phyloP scores from a whole-genome alignment of 176 grass and related monocot species.

The Oryza brachyantha region DNA sequence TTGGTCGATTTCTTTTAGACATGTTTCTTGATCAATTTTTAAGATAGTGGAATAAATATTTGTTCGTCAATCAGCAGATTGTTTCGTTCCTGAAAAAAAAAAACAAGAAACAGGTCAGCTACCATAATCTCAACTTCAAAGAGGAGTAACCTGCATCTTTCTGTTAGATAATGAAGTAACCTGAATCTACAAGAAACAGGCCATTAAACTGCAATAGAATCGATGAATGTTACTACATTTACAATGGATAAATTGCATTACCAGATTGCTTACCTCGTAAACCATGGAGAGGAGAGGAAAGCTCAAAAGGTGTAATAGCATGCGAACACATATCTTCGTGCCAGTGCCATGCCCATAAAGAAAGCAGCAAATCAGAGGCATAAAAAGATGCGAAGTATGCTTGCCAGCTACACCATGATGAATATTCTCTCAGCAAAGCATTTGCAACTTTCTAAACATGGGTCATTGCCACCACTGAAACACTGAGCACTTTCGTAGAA shows the following conservation, averaged over 20 bases:
- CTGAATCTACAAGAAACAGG: neutral
- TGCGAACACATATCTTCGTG: neutral
- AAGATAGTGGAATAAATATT: neutral
- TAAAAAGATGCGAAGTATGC: slow-evolving; percentile 38
- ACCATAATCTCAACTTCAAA: neutral
- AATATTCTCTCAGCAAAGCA: slow-evolving; percentile 34
- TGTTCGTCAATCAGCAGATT: neutral
- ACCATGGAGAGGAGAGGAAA: neutral
- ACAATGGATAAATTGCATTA: neutral
- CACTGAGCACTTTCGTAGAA: neutral
- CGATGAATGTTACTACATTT: neutral
- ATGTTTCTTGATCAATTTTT: neutral
- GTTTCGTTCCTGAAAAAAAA: neutral
- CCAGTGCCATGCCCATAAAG: slow-evolving; percentile 5
- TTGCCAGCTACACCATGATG: slow-evolving; percentile 32
- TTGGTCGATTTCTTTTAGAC: neutral
- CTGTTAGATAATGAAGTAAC: too few species aligned
- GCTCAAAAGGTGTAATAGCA: neutral
- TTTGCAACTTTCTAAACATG: neutral
- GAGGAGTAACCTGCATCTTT: neutral
- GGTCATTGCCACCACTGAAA: neutral
- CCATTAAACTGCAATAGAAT: neutral
- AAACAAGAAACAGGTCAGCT: neutral
- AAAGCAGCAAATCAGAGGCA: slow-evolving; percentile 20
- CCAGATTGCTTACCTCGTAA: neutral